phyloP scores from a whole-genome alignment of 345 rosid genomes.

The Eucalyptus fibrosa region DNA sequence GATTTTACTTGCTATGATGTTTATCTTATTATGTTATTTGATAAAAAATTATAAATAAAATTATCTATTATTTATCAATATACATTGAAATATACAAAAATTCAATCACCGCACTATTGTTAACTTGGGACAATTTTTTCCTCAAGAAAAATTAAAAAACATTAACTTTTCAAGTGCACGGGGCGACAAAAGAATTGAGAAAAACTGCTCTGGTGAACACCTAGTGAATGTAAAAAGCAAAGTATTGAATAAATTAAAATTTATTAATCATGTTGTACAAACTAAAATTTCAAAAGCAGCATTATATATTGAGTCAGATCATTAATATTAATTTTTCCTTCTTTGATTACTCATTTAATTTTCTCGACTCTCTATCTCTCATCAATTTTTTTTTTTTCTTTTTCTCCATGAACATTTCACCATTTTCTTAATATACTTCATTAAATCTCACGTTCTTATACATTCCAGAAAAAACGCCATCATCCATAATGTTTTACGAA shows the following conservation, averaged over 20 bases:
- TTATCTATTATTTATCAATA: too few species aligned
- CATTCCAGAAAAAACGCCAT: background rate
- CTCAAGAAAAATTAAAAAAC: background rate
- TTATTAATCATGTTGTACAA: fast-evolving
- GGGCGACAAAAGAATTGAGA: fast-evolving
- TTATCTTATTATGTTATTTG: too few species aligned
- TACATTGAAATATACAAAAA: too few species aligned
- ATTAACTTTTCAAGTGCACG: fast-evolving
- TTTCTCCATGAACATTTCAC: background rate
- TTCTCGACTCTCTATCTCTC: background rate
- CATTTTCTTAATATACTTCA: background rate
- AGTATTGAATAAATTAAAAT: too few species aligned
- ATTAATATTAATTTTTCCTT: too few species aligned
- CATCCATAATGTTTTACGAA: background rate
- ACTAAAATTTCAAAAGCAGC: too few species aligned
- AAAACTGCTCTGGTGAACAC: fast-evolving
- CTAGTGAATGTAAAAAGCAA: background rate
- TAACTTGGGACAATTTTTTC: background rate
- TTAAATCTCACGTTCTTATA: background rate
- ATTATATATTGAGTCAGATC: too few species aligned
- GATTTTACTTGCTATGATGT: too few species aligned
- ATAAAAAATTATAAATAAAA: too few species aligned
- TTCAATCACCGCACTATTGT: too few species aligned
- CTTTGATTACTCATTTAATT: background rate
- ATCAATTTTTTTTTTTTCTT: too few species aligned